phyloP scores from a whole-genome alignment of 164 flowering plant species.

The Liriodendron chinense region DNA sequence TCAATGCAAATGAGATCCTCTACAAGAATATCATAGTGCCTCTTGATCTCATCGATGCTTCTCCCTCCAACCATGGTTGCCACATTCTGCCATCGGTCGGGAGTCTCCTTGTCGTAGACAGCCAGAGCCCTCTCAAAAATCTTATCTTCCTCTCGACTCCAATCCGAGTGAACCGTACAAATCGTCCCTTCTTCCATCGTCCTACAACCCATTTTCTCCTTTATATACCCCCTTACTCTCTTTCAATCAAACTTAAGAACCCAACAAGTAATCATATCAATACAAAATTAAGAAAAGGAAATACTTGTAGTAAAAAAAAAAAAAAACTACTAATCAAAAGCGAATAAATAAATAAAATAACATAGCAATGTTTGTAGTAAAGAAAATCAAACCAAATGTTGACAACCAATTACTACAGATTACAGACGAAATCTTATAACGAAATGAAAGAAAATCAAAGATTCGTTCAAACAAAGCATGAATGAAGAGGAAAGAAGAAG shows the following conservation, averaged over 20 bases:
- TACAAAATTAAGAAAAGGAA: background rate
- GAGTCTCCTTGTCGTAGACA: constrained; percentile 45
- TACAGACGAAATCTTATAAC: too few relatives aligned
- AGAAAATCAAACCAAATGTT: too few relatives aligned
- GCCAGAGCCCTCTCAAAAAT: constrained; percentile 66
- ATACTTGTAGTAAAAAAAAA: background rate
- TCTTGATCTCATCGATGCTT: constrained; percentile 54
- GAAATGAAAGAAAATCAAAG: too few relatives aligned
- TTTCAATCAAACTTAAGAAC: background rate
- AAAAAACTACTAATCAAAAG: too few relatives aligned
- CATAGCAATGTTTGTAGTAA: too few relatives aligned
- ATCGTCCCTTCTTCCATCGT: background rate
- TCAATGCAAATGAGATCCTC: constrained; percentile 57
- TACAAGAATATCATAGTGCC: constrained; percentile 52
- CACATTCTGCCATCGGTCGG: constrained; percentile 57
- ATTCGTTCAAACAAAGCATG: too few relatives aligned
- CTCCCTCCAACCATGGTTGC: constrained; percentile 55
- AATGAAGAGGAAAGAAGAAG: too few relatives aligned
- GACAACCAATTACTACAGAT: too few relatives aligned
- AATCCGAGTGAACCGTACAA: constrained; percentile 27
- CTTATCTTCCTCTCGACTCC: constrained; percentile 81
- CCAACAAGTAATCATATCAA: background rate
- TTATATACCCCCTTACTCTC: background rate
- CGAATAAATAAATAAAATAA: too few relatives aligned
- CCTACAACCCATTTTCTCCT: background rate